Base-by-base conservation (phyloP, 306 rosid species). In the Echinosophora koreensis region DNA sequence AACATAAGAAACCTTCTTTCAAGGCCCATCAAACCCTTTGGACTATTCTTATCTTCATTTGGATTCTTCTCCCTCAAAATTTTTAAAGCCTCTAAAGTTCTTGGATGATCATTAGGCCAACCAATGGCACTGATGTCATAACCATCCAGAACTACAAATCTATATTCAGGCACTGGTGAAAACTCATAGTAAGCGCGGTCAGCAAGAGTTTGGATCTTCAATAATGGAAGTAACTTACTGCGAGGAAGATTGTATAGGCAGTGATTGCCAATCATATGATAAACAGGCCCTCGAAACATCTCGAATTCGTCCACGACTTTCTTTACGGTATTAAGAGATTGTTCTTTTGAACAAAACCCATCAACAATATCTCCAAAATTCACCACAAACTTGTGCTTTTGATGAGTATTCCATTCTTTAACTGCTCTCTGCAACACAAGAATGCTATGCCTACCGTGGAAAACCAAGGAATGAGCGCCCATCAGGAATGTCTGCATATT, bases 211-310 rank as follows among this genome's bases (percentile, higher is more conserved):
- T 85, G 88, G 76, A 92, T 92, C 68, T 89, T 90, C 81, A 92
- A 80, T 61, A 92, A 38, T 2, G 97, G 98, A 78, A 95, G 93
- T 51, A 95, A 86, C 51, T 84, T 60, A 71, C 76, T 71, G 49
- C 93, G 97, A 16, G 97, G 97, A 82, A 95, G 98, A 85, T 92
- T 94, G 85, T 92, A 94, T 56, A 94, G 92, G 74, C 98, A 94
- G 82, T 94, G 98, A 64, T 94, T 94, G 56, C 98, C 98, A 73
- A 94, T 83, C 92, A 92, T 77, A 84, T 94, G 97, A 82, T 89
- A 88, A 58, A 90, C 87, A 3, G 89, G 89, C 74, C 97, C 97
- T 49, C 32, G 64, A 62, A 94, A 92, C 34, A 78, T 82, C 57
- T 84, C 88, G 54, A 92, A 92, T 81, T 90, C 91, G 14, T 74